Conservation (phyloP, 192 early-diverging fungal species). For the Chytriomyces hyalinus region DNA sequence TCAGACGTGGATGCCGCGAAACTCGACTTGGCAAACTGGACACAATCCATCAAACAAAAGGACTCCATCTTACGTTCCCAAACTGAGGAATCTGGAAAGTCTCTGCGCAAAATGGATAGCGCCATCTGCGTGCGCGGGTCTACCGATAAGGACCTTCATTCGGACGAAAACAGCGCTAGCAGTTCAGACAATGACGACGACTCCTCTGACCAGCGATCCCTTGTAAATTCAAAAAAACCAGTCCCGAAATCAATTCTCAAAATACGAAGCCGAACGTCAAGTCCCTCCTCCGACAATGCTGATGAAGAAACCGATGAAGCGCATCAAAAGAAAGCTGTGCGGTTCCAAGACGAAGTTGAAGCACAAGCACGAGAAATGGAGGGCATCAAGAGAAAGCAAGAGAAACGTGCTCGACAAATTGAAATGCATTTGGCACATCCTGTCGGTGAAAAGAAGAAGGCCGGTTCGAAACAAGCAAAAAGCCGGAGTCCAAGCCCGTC, state of each 20-base stretch:
- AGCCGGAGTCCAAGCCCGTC: conserved; percentile 5
- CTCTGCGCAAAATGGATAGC: conserved; percentile 9
- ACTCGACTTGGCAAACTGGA: neutral
- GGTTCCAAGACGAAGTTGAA: conserved; percentile 32
- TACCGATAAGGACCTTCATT: neutral
- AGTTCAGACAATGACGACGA: neutral
- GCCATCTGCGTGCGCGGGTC: conserved; percentile 13
- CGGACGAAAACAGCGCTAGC: neutral
- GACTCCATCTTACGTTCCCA: conserved; percentile 1
- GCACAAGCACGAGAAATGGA: neutral
- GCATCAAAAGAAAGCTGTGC: neutral
- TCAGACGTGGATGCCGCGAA: neutral
- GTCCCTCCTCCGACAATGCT: neutral
- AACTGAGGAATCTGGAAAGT: neutral
- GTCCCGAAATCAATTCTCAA: neutral
- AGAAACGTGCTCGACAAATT: conserved; percentile 13
- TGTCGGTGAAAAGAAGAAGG: conserved; percentile 1
- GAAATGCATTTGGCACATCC: conserved; percentile 27
- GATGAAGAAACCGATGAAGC: neutral
- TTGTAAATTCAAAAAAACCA: neutral
- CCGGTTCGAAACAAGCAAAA: neutral
- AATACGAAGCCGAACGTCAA: neutral
- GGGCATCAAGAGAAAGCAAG: conserved; percentile 26
- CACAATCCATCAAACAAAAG: neutral
- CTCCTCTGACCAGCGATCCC: neutral